phyloP scores from a whole-genome alignment of 306 rosid species.

The Hylodesmum podocarpum region DNA sequence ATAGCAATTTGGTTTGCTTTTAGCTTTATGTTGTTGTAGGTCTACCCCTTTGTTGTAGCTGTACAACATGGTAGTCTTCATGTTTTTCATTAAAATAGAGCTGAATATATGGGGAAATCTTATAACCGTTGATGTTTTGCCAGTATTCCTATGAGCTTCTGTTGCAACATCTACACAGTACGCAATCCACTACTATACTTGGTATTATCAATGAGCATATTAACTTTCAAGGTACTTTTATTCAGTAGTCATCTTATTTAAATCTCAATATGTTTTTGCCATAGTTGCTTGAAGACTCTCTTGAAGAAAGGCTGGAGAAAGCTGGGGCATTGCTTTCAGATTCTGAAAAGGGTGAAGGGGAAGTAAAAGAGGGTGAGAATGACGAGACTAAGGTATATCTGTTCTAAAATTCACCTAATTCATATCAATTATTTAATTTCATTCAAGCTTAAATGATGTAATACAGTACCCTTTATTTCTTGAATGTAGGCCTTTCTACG shows the following conservation, averaged over 20 bases:
- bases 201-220: conserved; percentile 92
- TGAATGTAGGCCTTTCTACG: neutral
- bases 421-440: neutral
- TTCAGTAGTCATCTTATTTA: conserved; percentile 23
- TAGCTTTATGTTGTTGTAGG: conserved; percentile 9
- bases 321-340: conserved; percentile 71
- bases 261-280: conserved; percentile 18
- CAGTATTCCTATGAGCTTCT: conserved; percentile 94
- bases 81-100: neutral
- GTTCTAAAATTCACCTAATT: conserved; percentile 1
- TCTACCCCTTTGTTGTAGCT: neutral
- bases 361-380: conserved; percentile 74
- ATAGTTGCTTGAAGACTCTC: conserved; percentile 95
- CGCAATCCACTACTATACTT: conserved; percentile 77
- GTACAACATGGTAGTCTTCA: neutral
- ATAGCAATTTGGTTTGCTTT: conserved; percentile 19
- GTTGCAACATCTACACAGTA: conserved; percentile 81
- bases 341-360: conserved; percentile 89
- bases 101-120: conserved; percentile 2
- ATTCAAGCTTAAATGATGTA: neutral
- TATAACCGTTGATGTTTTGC: conserved; percentile 35
- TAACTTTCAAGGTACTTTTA: conserved; percentile 83
- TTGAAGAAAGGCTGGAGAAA: conserved; percentile 89
- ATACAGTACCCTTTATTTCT: neutral
- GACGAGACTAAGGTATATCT: conserved; percentile 80